Percentiles rank a stretch among this genome's conserved stretches.
phyloP scores from a whole-genome alignment of 1,284 basidiomycete species.

The Phellopilus nigrolimitatus region DNA sequence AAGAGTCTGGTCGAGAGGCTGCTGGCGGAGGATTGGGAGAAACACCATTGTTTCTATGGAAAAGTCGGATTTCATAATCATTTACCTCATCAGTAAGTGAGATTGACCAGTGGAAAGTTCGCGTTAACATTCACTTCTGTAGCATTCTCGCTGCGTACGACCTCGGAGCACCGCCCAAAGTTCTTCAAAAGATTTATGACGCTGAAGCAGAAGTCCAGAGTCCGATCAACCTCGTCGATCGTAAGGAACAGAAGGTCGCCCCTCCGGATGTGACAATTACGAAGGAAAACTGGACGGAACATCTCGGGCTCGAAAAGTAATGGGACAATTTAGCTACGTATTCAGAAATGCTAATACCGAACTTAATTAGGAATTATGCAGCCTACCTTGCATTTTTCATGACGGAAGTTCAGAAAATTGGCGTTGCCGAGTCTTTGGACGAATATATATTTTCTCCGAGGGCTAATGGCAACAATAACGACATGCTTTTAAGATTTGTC shows the following conservation, averaged over 20 bases:
- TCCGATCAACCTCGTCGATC: slow-evolving; percentile 40
- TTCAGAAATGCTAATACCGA: not conserved
- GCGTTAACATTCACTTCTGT: not conserved
- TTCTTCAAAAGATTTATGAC: slow-evolving; percentile 52
- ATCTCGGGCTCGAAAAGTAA: slow-evolving; percentile 51
- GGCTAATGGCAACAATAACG: slow-evolving; percentile 41
- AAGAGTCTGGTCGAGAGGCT: slow-evolving; percentile 44
- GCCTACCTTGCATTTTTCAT: slow-evolving; percentile 56
- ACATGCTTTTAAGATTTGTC: slow-evolving; percentile 54
- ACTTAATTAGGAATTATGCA: slow-evolving; percentile 40
- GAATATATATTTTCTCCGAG: slow-evolving; percentile 49
- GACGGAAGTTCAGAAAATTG: slow-evolving; percentile 38
- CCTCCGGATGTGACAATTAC: slow-evolving; percentile 37
- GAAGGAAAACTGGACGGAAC: slow-evolving; percentile 49
- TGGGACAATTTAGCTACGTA: slow-evolving; percentile 20
- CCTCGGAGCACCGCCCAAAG: slow-evolving; percentile 48
- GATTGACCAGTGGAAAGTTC: not conserved
- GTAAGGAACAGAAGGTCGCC: slow-evolving; percentile 29
- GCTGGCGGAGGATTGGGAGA: slow-evolving; percentile 49
- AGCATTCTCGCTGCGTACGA: slow-evolving; percentile 60
- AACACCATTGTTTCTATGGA: slow-evolving; percentile 56
- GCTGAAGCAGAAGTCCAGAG: slow-evolving; percentile 37
- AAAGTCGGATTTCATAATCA: slow-evolving; percentile 56
- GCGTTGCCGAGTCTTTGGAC: slow-evolving; percentile 42
- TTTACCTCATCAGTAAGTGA: slow-evolving; percentile 49